Conservation (phyloP, 2,329 filamentous ascomycete genomes). For the Acrocalymma vagum region DNA sequence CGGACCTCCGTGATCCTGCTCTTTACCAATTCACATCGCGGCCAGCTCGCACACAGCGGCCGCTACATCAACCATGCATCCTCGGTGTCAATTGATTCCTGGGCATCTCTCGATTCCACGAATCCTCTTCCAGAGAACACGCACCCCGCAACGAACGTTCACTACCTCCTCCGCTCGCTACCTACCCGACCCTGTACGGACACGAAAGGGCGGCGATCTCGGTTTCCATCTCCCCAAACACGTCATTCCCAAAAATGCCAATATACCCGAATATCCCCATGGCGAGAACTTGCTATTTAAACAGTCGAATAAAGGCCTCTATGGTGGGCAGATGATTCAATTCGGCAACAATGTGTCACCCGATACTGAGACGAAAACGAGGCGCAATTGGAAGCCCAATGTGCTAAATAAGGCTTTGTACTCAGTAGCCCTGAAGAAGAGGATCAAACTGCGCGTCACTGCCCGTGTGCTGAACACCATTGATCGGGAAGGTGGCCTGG, state of each 20-base stretch:
- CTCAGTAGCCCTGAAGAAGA: slow-evolving; percentile 67
- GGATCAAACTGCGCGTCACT: slow-evolving; percentile 74
- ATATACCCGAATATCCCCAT: slow-evolving; percentile 70
- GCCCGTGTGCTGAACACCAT: slow-evolving; percentile 72
- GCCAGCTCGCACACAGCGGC: slow-evolving; percentile 22
- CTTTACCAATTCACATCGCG: slow-evolving; percentile 18
- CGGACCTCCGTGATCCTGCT: slow-evolving; percentile 32
- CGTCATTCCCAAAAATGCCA: slow-evolving; percentile 36
- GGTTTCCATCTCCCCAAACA: slow-evolving; percentile 46
- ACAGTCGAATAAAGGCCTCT: slow-evolving; percentile 79
- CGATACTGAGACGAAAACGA: slow-evolving; percentile 74
- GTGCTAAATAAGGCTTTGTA: slow-evolving; percentile 72
- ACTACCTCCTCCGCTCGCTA: slow-evolving; percentile 29
- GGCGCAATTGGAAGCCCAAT: slow-evolving; percentile 79
- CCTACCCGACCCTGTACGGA: slow-evolving; percentile 31
- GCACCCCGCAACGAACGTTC: slow-evolving; percentile 35
- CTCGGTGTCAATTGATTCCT: slow-evolving; percentile 39
- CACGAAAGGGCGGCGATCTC: slow-evolving; percentile 42
- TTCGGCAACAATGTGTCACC: slow-evolving; percentile 81
- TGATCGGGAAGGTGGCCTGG: slow-evolving; percentile 85
- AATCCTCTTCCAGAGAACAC: slow-evolving; percentile 17
- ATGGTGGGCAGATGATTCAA: slow-evolving; percentile 74
- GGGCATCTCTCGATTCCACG: slow-evolving; percentile 22
- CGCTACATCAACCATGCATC: slow-evolving; percentile 31
- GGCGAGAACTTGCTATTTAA: slow-evolving; percentile 77